Conservation (phyloP, 352 stramenopile species). For the Phytophthora palmivora region DNA sequence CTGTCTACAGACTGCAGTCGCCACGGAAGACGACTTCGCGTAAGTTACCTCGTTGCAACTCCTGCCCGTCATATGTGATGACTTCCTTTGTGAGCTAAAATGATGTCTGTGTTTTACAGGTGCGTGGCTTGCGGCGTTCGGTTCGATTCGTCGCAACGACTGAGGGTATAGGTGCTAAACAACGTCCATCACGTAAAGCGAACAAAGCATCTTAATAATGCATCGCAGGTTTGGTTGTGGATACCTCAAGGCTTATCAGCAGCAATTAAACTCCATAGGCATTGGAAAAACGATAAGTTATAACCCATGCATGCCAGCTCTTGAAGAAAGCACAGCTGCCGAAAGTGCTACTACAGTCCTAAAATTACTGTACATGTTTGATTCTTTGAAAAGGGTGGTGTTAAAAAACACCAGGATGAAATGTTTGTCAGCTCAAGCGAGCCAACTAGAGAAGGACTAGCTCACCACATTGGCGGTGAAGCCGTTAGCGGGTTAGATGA, state of each 20-base stretch:
- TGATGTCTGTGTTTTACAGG: constrained; percentile 26
- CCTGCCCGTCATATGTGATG: neutral
- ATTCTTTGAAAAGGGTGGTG: constrained; percentile 68
- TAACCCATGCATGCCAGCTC: too few species aligned
- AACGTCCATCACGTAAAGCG: too few species aligned
- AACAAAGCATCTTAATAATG: too few species aligned
- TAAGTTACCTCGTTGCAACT: constrained; percentile 38
- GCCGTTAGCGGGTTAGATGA: constrained; percentile 20
- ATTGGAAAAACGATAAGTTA: too few species aligned
- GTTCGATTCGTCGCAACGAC: constrained; percentile 72
- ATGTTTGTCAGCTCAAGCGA: constrained; percentile 20
- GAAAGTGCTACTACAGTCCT: too few species aligned
- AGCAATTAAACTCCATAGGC: too few species aligned
- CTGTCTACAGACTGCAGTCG: constrained; percentile 80
- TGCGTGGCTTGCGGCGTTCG: constrained; percentile 66
- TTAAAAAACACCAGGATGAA: constrained; percentile 83
- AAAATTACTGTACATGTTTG: constrained; percentile 7
- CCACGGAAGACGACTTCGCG: constrained; percentile 72
- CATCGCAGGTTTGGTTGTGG: too few species aligned
- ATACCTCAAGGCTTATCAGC: too few species aligned
- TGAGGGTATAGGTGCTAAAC: constrained; percentile 53
- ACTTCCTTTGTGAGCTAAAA: neutral
- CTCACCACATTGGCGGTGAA: neutral
- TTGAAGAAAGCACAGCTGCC: too few species aligned
- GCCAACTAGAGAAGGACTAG: constrained; percentile 10